Evolutionary conservation across 1,139 yeast genomes (phyloP).

Genomic region (Yamadazyma atlantica): DNA sequence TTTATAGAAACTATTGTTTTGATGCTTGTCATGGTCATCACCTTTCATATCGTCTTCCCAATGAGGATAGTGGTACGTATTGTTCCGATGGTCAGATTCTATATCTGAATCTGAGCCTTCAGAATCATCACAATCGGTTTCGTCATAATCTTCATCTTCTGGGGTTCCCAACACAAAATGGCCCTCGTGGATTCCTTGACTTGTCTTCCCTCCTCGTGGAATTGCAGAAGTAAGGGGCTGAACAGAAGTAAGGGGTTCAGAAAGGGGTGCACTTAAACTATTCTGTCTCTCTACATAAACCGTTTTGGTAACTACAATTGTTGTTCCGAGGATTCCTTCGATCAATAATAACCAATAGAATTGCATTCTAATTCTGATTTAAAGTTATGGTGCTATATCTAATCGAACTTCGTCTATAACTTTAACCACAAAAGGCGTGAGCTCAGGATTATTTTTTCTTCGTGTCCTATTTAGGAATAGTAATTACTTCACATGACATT

Average conservation of each 20-base stretch:
- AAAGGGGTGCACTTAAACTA: no score
- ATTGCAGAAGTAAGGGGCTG: no score
- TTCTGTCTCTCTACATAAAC: not conserved
- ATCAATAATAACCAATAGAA: not conserved
- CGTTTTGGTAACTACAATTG: slow-evolving; percentile 3
- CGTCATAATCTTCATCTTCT: no score
- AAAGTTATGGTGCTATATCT: no score
- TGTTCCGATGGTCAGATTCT: slow-evolving; percentile 1
- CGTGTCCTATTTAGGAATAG: not conserved
- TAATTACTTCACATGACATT: not conserved
- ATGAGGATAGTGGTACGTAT: not conserved
- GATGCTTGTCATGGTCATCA: not conserved
- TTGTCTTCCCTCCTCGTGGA: no score
- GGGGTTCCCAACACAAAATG: slow-evolving; percentile 9
- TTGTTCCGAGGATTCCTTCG: not conserved
- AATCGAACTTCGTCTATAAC: not conserved
- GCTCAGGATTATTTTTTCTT: not conserved
- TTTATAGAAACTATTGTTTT: not conserved
- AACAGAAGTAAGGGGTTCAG: no score
- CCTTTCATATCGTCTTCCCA: not conserved
- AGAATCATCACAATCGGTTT: no score
- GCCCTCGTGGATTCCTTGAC: no score
- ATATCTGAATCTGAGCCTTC: not conserved
- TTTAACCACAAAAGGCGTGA: not conserved
- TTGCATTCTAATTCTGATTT: no score